Evolutionary conservation across 129 eudicot species (phyloP).

Genomic region (Flaveria ramosissima): DNA sequence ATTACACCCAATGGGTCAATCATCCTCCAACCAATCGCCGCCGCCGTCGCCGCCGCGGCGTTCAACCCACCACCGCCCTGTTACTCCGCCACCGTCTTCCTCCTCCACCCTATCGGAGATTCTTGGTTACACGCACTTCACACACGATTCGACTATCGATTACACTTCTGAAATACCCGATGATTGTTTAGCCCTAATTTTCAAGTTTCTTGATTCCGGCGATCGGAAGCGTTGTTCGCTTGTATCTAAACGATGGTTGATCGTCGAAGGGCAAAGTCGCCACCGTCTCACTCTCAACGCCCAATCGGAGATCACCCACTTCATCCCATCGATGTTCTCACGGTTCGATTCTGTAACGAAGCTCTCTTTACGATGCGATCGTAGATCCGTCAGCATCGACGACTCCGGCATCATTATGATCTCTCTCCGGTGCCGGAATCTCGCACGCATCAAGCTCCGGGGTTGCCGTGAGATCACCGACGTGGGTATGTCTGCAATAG

Average conservation of each 20-base stretch:
- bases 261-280: conserved; percentile 64
- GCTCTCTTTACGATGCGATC: conserved; percentile 54
- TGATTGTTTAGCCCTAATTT: conserved; percentile 47
- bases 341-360: conserved; percentile 55
- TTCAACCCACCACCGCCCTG: conserved; percentile 16
- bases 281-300: conserved; percentile 55
- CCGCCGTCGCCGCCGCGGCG: conserved; percentile 1
- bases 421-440: conserved; percentile 47
- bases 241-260: conserved; percentile 55
- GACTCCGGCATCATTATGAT: conserved; percentile 44
- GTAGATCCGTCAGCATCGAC: conserved; percentile 37
- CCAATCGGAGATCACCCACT: conserved; percentile 24
- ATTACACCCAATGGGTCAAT: conserved; percentile 34
- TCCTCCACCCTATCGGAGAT: conserved; percentile 20
- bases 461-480: conserved; percentile 51
- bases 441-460: conserved; percentile 57
- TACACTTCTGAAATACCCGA: conserved; percentile 47
- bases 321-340: conserved; percentile 42
- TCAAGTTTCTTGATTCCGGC: conserved; percentile 49
- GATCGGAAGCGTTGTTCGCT: conserved; percentile 59
- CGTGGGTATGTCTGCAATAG: conserved; percentile 44
- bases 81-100: background rate
- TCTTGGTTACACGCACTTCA: background rate
- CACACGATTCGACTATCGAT: conserved; percentile 39
- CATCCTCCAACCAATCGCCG: conserved; percentile 31